Evolutionary conservation across 306 rosid species (phyloP), one percentile per base, ranked within the genome.

Genomic region (Rosa rugosa): DNA sequence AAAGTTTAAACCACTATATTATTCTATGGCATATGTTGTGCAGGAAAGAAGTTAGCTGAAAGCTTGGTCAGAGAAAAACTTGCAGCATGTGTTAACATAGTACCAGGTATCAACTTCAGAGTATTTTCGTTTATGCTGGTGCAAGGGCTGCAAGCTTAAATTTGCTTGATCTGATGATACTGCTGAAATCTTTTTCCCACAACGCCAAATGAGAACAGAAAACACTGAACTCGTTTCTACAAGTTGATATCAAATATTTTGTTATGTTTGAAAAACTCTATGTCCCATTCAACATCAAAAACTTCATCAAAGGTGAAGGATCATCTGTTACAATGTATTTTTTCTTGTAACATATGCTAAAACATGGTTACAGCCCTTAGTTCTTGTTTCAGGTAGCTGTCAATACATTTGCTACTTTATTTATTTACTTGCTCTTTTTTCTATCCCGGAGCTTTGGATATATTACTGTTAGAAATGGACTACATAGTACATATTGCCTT

Each of bases 41-140:
- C 79, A 92, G 99, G 99, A 71, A 93, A 89, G 87, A 93, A 93
- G 75, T 85, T 95, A 87, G 94, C 99, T 23, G 95, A 85, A 82
- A 93, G 93, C 81, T 86, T 95, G 76, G 98, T 93, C 69, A 83
- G 51, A 59, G 99, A 95, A 82, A 91, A 88, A 80, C 98, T 95
- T 83, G 99, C 99, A 42, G 99, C 99, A 53, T 95, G 98, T 84
- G 98, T 93, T 20, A 95, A 95, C 80, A 82, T 90, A 80, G 88
- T 95, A 27, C 96, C 99, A 0, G 98, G 98, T 93, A 82, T 75
- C 68, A 31, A n/a, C 62, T 84, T 75, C 67, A 38, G 36, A 3
- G 11, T 31, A 40, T 3, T 57, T 27, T 10, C 14, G 25, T 42
- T 14, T 47, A 16, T 46, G 45, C 9, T 72, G 65, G n/a, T 34